These are phyloP conservation scores for Achaetomiella virescens DNA, from an alignment of 495 filamentous ascomycete species.

Conservation along the genomic window DNA sequence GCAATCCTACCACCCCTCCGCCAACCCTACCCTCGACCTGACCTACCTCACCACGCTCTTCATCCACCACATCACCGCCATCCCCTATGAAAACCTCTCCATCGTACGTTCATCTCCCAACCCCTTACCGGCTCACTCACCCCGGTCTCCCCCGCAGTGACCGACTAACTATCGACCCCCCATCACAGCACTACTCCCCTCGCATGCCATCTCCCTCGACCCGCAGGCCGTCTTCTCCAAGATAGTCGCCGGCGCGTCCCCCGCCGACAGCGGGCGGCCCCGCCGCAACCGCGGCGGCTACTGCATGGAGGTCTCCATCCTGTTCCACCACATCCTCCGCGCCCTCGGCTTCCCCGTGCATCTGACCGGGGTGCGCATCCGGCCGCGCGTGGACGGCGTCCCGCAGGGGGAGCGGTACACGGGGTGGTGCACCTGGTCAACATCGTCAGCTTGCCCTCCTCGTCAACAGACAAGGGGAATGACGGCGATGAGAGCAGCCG, in stretches of 20 bases:
- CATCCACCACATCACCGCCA: constrained; percentile 47
- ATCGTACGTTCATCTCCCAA: constrained; percentile 7
- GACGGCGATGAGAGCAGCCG: no score
- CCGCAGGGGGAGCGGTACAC: constrained; percentile 31
- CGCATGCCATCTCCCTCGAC: constrained; percentile 45
- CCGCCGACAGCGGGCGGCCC: no score
- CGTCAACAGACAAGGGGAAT: constrained; percentile 9
- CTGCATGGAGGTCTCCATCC: constrained; percentile 61
- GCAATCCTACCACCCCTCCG: constrained; percentile 21
- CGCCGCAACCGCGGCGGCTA: constrained; percentile 57
- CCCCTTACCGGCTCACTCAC: no score
- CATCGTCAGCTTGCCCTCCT: constrained; percentile 41
- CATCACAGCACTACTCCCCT: constrained; percentile 34
- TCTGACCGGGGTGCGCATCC: constrained; percentile 33
- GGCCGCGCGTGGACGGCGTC: constrained; percentile 23
- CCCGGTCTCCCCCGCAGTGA: no score
- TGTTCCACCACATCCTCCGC: constrained; percentile 56
- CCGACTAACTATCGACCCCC: no score
- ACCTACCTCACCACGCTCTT: constrained; percentile 41
- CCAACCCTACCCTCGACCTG: constrained; percentile 23
- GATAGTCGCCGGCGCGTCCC: constrained; percentile 46
- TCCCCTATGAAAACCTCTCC: constrained; percentile 64
- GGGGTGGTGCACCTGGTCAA: constrained; percentile 57
- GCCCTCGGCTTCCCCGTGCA: constrained; percentile 54
- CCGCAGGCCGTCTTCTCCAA: constrained; percentile 55